Evolutionary conservation across 1,139 yeast species (phyloP).

Genomic region (Suhomyces guaymorum): DNA sequence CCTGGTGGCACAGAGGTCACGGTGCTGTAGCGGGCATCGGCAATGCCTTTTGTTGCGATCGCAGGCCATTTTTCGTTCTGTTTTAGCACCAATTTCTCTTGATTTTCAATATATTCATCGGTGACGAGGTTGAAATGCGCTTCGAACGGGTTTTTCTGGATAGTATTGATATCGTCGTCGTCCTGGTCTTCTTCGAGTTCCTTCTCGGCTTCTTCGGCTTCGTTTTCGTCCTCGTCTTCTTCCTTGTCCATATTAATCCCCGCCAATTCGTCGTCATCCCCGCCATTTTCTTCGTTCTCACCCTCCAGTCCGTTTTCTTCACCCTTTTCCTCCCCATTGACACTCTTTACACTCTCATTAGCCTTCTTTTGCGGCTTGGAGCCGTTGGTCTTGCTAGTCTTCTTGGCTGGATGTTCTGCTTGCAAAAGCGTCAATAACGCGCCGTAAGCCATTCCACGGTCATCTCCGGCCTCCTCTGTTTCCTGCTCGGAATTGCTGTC

Average conservation of each 20-base stretch:
- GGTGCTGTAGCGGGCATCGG: slow-evolving; percentile 24
- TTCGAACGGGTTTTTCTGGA: slow-evolving; percentile 65
- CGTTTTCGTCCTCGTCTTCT: slow-evolving; percentile 41
- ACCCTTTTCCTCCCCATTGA: too few relatives aligned
- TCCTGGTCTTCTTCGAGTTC: slow-evolving; percentile 26
- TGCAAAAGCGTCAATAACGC: slow-evolving; percentile 73
- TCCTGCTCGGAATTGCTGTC: too few relatives aligned
- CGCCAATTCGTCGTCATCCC: slow-evolving; percentile 33
- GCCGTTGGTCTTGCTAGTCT: slow-evolving; percentile 10
- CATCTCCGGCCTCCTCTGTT: slow-evolving; percentile 14
- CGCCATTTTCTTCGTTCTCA: slow-evolving; percentile 23
- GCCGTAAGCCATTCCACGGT: slow-evolving; percentile 59
- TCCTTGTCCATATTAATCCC: slow-evolving; percentile 19
- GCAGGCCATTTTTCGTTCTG: slow-evolving; percentile 31
- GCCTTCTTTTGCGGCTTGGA: slow-evolving; percentile 6
- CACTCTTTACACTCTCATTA: too few relatives aligned
- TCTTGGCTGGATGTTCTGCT: slow-evolving; percentile 44
- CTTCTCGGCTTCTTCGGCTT: slow-evolving; percentile 30
- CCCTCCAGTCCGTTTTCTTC: too few relatives aligned
- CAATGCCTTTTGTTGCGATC: slow-evolving; percentile 17
- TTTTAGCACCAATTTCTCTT: slow-evolving; percentile 22
- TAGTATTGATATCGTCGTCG: slow-evolving; percentile 25
- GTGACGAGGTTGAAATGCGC: slow-evolving; percentile 63
- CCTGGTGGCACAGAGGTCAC: slow-evolving; percentile 36
- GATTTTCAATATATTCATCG: slow-evolving; percentile 45